Base-by-base conservation (phyloP, 1,139 yeast genomes). In the Blastobotrys malaysiensis region DNA sequence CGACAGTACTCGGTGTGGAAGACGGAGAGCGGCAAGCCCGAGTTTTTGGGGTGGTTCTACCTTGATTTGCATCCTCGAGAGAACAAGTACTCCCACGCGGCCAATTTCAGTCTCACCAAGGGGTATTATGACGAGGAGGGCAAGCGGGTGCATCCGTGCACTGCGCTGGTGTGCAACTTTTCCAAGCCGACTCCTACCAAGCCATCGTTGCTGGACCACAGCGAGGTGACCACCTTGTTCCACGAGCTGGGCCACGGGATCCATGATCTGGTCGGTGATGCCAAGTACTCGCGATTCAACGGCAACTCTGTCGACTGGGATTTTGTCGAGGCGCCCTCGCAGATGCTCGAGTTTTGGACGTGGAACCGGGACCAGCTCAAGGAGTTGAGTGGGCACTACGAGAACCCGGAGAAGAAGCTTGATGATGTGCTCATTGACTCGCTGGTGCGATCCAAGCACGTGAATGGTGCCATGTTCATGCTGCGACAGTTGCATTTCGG, bases 211-310 rank as follows among this genome's bases (percentile, higher is more conserved):
- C 77, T 88, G 62, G 84, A 84, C 65, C 96, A 88, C 67, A 76
- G 76, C 59, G 96, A 88, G 68, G 89, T 88, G 5, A 83, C 83
- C 24, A 88, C 96, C 0, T 84, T 88, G 63, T 88, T 88, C 83
- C 96, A 88, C 66, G 96, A 88, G 70, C 77, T 88, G 62, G 96
- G 96, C 26, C 96, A 88, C 66, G 96, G 95, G 54, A 84, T 88
- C 55, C 96, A 88, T 70, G 87, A 82, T 60, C 73, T 88, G 46
- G 77, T 88, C 56, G 86, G 91, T 7, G 75, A 78, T 57, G 84
- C 91, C 49, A 75, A 73, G 56, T 83, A 80, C 62, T 77, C 86
- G 1, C 76, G 84, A 58, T 87, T 87, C 71, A 86, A 84, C 64
- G 95, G 95, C 19, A 84, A 90, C 24, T 74, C 79, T 47, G 91